Conservation (phyloP, 352 stramenopile genomes). For the Phytophthora multivora region DNA sequence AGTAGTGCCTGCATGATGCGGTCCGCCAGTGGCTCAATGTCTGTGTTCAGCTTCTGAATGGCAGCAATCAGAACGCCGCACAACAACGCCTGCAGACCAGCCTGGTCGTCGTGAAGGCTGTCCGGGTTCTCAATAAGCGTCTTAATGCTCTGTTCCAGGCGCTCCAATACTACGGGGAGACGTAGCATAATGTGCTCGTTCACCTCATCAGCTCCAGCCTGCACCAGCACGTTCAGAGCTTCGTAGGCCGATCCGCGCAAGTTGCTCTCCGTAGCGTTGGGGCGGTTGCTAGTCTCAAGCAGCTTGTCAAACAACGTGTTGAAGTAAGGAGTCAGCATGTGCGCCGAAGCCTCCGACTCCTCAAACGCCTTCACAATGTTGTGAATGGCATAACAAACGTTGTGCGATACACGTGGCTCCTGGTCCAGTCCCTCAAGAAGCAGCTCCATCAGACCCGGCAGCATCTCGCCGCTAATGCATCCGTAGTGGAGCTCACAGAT, state of each 20-base stretch:
- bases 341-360: constrained; percentile 67
- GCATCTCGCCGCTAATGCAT: constrained; percentile 90
- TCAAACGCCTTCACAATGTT: constrained; percentile 95
- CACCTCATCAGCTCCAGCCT: constrained; percentile 77
- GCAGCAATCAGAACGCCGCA: constrained; percentile 93
- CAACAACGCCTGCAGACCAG: constrained; percentile 82
- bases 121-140: constrained; percentile 68
- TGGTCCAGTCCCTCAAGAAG: constrained; percentile 85
- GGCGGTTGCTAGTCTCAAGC: constrained; percentile 88
- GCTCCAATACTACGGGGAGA: constrained; percentile 82
- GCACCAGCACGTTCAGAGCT: constrained; percentile 94
- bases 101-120: constrained; percentile 76
- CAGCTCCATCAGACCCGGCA: constrained; percentile 89
- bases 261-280: constrained; percentile 91
- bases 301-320: constrained; percentile 92
- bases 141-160: constrained; percentile 76
- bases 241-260: constrained; percentile 93
- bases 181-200: constrained; percentile 81
- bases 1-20: constrained; percentile 96
- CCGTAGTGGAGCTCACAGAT: constrained; percentile 96
- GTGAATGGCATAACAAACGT: constrained; percentile 97
- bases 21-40: constrained; percentile 90
- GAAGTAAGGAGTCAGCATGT: constrained; percentile 94
- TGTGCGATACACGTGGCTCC: constrained; percentile 92
- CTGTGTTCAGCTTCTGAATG: constrained; percentile 91